phyloP scores from a whole-genome alignment of 768 basidiomycete genomes.

The Clathrus columnatus region DNA sequence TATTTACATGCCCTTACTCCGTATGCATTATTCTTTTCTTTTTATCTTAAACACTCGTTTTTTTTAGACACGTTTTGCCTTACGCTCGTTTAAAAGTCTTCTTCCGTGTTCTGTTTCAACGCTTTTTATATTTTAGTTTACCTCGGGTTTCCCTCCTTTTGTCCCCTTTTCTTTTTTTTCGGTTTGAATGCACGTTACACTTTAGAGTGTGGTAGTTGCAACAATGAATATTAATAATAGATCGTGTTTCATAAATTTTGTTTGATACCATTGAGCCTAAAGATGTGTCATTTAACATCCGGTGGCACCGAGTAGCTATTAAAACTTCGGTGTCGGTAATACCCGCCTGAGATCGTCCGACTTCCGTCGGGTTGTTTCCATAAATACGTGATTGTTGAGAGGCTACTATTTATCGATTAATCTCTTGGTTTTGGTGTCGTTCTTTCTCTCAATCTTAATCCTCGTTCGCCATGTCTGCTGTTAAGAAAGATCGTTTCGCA shows the following conservation, averaged over 20 bases:
- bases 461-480: conserved; percentile 20
- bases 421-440: neutral
- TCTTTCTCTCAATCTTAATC: neutral
- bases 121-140: neutral
- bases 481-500: conserved; percentile 55
- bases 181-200: neutral
- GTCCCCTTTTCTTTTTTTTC: neutral
- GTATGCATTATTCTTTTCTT: neutral
- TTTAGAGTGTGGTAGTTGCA: neutral
- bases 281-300: too few species aligned
- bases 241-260: neutral
- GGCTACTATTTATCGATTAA: neutral
- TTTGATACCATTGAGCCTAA: too few species aligned
- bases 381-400: too few species aligned
- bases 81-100: neutral
- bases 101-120: neutral
- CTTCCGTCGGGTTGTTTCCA: too few species aligned
- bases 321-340: too few species aligned
- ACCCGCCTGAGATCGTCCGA: too few species aligned
- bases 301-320: too few species aligned
- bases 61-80: neutral
- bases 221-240: neutral
- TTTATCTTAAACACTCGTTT: too few species aligned
- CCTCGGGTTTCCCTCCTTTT: neutral
- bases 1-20: neutral